Evolutionary conservation across 2,329 filamentous ascomycete species (phyloP).

Genomic region (Calonectria leucothoes): DNA sequence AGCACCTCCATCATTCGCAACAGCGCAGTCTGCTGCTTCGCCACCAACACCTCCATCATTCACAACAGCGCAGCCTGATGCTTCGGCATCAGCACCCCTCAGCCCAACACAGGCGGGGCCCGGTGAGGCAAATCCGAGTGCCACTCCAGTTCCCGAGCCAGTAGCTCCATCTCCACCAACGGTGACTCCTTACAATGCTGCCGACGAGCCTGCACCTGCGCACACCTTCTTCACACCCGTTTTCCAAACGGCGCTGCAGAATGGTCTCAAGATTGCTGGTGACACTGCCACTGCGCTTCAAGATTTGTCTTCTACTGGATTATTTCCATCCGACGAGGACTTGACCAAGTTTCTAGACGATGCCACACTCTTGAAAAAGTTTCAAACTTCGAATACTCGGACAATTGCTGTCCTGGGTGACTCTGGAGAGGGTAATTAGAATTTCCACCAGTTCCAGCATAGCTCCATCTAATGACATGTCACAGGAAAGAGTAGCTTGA

Average conservation of each 20-base stretch:
- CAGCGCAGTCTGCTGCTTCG: background rate
- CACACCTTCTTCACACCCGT: background rate
- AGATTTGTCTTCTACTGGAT: background rate
- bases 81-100: background rate
- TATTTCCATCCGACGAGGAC: background rate
- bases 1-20: background rate
- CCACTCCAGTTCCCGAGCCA: background rate
- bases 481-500: conserved; percentile 45
- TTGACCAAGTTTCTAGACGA: conserved; percentile 12
- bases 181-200: background rate
- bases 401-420: conserved; percentile 27
- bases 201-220: background rate
- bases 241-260: background rate
- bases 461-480: background rate
- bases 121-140: background rate
- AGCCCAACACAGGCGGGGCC: background rate
- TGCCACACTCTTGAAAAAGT: background rate
- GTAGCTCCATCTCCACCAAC: background rate
- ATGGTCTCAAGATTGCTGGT: background rate
- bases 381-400: conserved; percentile 21
- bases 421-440: conserved; percentile 21
- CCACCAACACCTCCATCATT: background rate
- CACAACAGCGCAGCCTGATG: background rate
- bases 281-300: background rate
- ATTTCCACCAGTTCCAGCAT: background rate